Percentiles rank a stretch among this genome's conserved stretches.
phyloP scores from a whole-genome alignment of 345 rosid genomes.

The Aquilaria malaccensis region DNA sequence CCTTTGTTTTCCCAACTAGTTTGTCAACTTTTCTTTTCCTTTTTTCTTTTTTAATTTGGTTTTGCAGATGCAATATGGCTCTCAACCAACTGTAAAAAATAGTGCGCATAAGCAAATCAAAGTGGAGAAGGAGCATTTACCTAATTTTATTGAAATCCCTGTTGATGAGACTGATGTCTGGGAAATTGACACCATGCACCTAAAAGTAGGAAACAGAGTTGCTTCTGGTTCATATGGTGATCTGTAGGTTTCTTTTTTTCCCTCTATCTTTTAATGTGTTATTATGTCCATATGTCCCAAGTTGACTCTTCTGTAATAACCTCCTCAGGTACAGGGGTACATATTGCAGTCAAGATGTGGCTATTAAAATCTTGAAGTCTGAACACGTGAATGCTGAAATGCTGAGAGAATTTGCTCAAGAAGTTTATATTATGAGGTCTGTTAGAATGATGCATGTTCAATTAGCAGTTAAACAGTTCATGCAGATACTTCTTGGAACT shows the following conservation, averaged over 20 bases:
- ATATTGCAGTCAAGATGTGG: conserved; percentile 94
- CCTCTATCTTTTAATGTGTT: conserved; percentile 3
- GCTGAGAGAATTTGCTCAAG: conserved; percentile 88
- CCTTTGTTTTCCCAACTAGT: not conserved
- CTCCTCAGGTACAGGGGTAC: conserved; percentile 69
- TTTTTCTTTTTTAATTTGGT: conserved; percentile 17
- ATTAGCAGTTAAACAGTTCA: too few species aligned
- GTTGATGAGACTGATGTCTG: conserved; percentile 93
- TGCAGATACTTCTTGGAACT: too few species aligned
- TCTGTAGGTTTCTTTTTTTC: conserved; percentile 47
- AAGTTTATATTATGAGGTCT: conserved; percentile 95
- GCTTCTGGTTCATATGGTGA: conserved; percentile 90
- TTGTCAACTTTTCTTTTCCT: conserved; percentile 13
- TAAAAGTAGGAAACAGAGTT: conserved; percentile 64
- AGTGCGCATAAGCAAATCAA: conserved; percentile 32
- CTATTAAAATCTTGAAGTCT: conserved; percentile 82
- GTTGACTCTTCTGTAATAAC: conserved; percentile 7
- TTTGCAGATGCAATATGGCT: conserved; percentile 52
- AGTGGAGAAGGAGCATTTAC: conserved; percentile 33
- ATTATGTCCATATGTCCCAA: conserved; percentile 6
- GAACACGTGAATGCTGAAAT: conserved; percentile 70
- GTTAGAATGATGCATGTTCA: conserved; percentile 10
- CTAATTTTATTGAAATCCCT: conserved; percentile 72
- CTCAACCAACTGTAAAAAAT: conserved; percentile 37
- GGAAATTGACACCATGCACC: conserved; percentile 82